Base-by-base conservation (phyloP, 2,329 filamentous ascomycete genomes). In the Berkeleyomyces basicola region DNA sequence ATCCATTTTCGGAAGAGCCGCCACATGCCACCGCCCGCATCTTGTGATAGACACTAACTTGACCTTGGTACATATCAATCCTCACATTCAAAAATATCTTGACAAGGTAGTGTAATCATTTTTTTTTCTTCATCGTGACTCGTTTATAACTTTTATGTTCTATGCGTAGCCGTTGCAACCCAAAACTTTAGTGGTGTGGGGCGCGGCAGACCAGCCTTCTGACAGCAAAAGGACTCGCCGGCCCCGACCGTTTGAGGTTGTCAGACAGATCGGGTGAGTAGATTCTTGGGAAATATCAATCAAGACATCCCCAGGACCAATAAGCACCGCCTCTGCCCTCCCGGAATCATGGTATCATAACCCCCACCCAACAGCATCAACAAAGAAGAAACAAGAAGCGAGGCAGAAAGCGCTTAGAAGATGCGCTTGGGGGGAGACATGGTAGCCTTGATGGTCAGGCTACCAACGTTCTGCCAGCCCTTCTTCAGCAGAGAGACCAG, bases 381-480 rank as follows among this genome's bases (percentile, higher is more conserved):
- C 46, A 61, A 44, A 47, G 36, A 64, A 66, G 67, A 65, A 64
- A 51, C 43, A 65, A 59, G 61, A 68, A 62, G 53, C 66, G 67
- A 65, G 62, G 66, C 68, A 55, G 51, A n/a, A 63, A 60, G 65
- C 69, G 67, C 72, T 77, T 97, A 99, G 85, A 96, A 99, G 71
- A 99, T 80, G 75, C 93, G 90, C 84, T 90, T 93, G 71, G 93
- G 93, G 71, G 93, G 93, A 78, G 90, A 96, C 93, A 99, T 99
- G 82, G 88, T 88, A 80, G 93, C 93, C 89, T 99, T 99, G 85
- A 99, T 93, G 77, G 91, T 96, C 81, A 99, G 85, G 84, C 88
- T 93, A 77, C 93, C 93, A 74, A 99, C 93, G 85, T 99, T 99
- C 85, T 99, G 93, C 93, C 93, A 99, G 77, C 93, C 93, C 89